Percentiles rank a stretch among this genome's conserved stretches.
Conservation (phyloP, 176 grass and related monocot species). For the Musa itinerans region DNA sequence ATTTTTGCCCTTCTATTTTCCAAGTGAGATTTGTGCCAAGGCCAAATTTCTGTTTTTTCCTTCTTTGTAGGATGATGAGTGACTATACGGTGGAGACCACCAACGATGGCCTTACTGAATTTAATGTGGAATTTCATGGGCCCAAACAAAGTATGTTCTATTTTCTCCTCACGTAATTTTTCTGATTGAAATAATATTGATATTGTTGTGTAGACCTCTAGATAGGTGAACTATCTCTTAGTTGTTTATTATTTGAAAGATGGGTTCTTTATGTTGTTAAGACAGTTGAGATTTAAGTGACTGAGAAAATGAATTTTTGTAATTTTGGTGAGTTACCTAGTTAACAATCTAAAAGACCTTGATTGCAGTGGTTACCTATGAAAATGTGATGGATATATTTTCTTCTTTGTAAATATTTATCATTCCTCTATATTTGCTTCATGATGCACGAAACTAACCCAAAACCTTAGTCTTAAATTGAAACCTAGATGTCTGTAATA, state of each 20-base stretch:
- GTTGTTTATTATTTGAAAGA: not conserved
- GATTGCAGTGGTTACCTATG: not conserved
- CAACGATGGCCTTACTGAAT: constrained; percentile 11
- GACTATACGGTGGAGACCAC: constrained; percentile 8
- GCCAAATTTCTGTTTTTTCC: not conserved
- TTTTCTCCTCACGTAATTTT: not conserved
- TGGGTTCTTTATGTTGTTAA: not conserved
- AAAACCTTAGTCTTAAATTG: not conserved
- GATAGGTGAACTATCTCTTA: not conserved
- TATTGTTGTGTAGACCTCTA: not conserved
- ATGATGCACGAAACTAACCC: not conserved
- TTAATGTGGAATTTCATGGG: constrained; percentile 18
- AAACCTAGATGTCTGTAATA: not conserved
- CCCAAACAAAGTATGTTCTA: constrained; percentile 10
- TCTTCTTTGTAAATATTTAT: not conserved
- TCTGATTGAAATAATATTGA: not conserved
- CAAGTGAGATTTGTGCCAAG: not conserved
- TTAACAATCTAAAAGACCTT: not conserved
- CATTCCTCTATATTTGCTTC: not conserved
- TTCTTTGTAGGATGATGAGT: constrained; percentile 13
- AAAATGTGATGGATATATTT: not conserved
- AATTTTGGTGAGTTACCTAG: not conserved
- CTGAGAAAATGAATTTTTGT: not conserved
- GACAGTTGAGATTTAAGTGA: too few species aligned
- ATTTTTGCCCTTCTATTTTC: not conserved